Evolutionary conservation across 163 green algal species (phyloP).

Genomic region (Volvox carteri): DNA sequence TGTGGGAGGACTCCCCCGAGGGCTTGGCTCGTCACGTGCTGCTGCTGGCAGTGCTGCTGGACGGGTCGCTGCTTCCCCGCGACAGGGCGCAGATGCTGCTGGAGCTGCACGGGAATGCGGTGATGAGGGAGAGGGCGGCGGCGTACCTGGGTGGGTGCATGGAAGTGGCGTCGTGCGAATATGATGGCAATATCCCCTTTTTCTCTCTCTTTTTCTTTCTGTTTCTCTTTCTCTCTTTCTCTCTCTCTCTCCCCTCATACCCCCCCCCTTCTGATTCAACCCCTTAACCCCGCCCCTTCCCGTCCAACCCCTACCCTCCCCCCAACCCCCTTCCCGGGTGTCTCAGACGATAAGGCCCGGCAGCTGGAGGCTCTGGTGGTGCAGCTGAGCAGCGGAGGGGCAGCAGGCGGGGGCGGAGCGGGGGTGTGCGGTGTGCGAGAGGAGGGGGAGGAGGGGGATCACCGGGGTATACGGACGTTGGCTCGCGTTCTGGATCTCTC

Average conservation of each 20-base stretch:
- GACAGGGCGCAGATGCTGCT: constrained; percentile 72
- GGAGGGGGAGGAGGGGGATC: neutral
- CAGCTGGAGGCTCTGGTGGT: constrained; percentile 53
- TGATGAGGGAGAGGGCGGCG: constrained; percentile 70
- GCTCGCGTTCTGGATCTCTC: constrained; percentile 54
- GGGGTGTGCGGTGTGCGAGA: neutral
- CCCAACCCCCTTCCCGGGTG: neutral
- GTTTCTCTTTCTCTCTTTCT: too few species aligned
- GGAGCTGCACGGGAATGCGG: constrained; percentile 79
- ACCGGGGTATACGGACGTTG: constrained; percentile 19
- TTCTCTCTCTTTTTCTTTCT: too few species aligned
- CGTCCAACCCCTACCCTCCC: neutral
- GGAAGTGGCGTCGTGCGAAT: neutral
- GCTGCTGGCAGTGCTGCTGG: constrained; percentile 75
- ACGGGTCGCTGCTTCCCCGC: constrained; percentile 59
- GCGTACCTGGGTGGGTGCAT: constrained; percentile 67
- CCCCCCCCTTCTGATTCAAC: neutral
- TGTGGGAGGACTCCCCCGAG: constrained; percentile 81
- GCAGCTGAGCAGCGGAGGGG: neutral
- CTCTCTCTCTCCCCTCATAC: too few species aligned
- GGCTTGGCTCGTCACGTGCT: constrained; percentile 78
- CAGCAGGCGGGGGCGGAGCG: neutral
- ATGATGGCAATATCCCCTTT: too few species aligned
- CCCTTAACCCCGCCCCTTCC: neutral
- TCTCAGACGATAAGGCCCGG: constrained; percentile 46